Conservation (phyloP, 768 basidiomycete species). For the Tulasnella sp. region DNA sequence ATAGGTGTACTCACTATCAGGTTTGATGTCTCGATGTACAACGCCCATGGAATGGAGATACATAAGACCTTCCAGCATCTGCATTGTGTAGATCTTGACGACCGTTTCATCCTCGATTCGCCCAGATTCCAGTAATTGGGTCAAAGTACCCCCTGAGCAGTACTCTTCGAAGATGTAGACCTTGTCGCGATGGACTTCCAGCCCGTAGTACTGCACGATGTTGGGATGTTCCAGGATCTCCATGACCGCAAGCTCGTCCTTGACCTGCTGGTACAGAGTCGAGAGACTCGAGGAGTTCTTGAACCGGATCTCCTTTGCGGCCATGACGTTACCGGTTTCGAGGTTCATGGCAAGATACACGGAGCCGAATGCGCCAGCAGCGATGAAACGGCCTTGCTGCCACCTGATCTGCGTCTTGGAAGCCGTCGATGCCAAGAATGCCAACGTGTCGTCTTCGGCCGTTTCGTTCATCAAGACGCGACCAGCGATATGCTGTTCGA, state of each 20-base stretch:
- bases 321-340: constrained; percentile 95
- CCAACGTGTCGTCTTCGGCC: constrained; percentile 88
- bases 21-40: constrained; percentile 96
- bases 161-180: constrained; percentile 99
- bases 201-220: constrained; percentile 97
- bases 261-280: constrained; percentile 87
- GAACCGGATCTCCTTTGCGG: constrained; percentile 98
- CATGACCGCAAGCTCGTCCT: constrained; percentile 96
- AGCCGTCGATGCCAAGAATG: constrained; percentile 93
- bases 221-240: constrained; percentile 97
- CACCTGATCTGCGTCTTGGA: constrained; percentile 95
- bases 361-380: constrained; percentile 98
- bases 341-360: constrained; percentile 98
- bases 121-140: constrained; percentile 85
- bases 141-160: constrained; percentile 94
- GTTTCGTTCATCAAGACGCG: constrained; percentile 94
- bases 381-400: constrained; percentile 98
- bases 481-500: constrained; percentile 77
- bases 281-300: constrained; percentile 89
- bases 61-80: constrained; percentile 91
- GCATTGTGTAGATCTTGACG: constrained; percentile 93
- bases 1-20: constrained; percentile 76
- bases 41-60: constrained; percentile 93
- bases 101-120: constrained; percentile 96
- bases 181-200: constrained; percentile 98